A percentile compares a stretch with the other conserved stretches of the same genome.
phyloP scores from a whole-genome alignment of 2,329 filamentous ascomycete species.

The Colletotrichum euphorbiae region DNA sequence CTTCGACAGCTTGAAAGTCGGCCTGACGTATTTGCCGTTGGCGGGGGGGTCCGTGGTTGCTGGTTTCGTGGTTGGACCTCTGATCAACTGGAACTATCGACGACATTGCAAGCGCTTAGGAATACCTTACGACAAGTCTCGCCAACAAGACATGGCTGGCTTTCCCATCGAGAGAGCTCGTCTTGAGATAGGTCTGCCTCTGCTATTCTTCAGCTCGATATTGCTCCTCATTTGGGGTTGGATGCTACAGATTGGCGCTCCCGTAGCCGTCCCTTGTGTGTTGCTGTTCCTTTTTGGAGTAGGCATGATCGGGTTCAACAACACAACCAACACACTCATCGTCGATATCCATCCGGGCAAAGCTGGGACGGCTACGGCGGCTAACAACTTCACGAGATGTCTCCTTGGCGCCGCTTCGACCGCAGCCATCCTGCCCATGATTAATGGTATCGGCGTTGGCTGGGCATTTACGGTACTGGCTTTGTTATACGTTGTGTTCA shows the following conservation, averaged over 20 bases:
- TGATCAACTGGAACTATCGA: slow-evolving; percentile 76
- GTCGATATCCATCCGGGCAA: slow-evolving; percentile 66
- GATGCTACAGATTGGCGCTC: slow-evolving; percentile 56
- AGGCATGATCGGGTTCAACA: slow-evolving; percentile 66
- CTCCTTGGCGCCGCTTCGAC: slow-evolving; percentile 65
- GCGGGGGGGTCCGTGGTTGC: slow-evolving; percentile 62
- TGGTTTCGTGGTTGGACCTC: slow-evolving; percentile 60
- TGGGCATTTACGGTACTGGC: slow-evolving; percentile 64
- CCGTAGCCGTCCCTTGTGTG: slow-evolving; percentile 60
- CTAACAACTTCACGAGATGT: slow-evolving; percentile 68
- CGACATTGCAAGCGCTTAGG: slow-evolving; percentile 67
- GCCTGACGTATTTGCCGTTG: slow-evolving; percentile 64
- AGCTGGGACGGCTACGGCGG: slow-evolving; percentile 65
- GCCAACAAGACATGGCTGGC: slow-evolving; percentile 59
- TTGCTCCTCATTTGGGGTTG: slow-evolving; percentile 64
- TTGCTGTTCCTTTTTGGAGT: slow-evolving; percentile 60
- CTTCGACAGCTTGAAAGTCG: slow-evolving; percentile 66
- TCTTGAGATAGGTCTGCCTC: slow-evolving; percentile 61
- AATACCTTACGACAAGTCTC: slow-evolving; percentile 64
- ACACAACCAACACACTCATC: slow-evolving; percentile 63
- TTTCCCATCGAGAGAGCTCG: slow-evolving; percentile 66
- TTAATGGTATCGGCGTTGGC: slow-evolving; percentile 61
- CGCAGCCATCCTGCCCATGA: slow-evolving; percentile 64
- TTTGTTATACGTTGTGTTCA: slow-evolving; percentile 53
- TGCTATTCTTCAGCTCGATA: slow-evolving; percentile 62